These are phyloP conservation scores for Taphrina wiesneri DNA, from an alignment of 1,139 yeast genomes.

Conservation along the genomic window DNA sequence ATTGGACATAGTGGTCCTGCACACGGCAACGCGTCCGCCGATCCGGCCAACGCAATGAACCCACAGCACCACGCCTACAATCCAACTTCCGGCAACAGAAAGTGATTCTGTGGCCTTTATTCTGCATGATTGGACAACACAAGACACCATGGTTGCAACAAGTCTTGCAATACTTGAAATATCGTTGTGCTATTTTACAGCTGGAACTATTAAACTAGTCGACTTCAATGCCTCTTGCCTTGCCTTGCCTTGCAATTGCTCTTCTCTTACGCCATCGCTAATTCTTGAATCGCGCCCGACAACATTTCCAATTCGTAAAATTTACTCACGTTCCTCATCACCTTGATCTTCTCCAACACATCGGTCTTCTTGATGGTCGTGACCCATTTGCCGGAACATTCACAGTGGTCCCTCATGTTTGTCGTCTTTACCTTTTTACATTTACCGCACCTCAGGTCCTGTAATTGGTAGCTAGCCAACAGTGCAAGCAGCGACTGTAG, in stretches of 20 bases:
- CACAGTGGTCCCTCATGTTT: constrained; percentile 73
- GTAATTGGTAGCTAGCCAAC: constrained; percentile 65
- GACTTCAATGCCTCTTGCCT: too few species aligned
- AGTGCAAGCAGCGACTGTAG: constrained; percentile 62
- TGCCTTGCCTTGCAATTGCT: neutral
- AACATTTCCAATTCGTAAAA: constrained; percentile 64
- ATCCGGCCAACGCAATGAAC: neutral
- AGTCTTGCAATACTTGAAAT: neutral
- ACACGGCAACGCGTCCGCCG: neutral
- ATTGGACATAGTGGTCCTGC: neutral
- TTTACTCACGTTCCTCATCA: constrained; percentile 61
- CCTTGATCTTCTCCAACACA: constrained; percentile 52
- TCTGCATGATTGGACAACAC: too few species aligned
- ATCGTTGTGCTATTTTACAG: neutral
- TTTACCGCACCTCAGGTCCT: constrained; percentile 77
- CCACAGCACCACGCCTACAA: neutral
- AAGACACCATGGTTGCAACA: too few species aligned
- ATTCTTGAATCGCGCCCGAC: constrained; percentile 16
- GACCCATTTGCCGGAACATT: constrained; percentile 85
- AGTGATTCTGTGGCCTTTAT: neutral
- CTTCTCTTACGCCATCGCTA: constrained; percentile 12
- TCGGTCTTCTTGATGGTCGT: constrained; percentile 57
- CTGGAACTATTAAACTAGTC: neutral
- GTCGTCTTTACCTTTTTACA: constrained; percentile 69
- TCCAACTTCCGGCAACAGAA: neutral